Evolutionary conservation across 176 grass and related monocot genomes (phyloP).

Genomic region (Thinopyrum elongatum): DNA sequence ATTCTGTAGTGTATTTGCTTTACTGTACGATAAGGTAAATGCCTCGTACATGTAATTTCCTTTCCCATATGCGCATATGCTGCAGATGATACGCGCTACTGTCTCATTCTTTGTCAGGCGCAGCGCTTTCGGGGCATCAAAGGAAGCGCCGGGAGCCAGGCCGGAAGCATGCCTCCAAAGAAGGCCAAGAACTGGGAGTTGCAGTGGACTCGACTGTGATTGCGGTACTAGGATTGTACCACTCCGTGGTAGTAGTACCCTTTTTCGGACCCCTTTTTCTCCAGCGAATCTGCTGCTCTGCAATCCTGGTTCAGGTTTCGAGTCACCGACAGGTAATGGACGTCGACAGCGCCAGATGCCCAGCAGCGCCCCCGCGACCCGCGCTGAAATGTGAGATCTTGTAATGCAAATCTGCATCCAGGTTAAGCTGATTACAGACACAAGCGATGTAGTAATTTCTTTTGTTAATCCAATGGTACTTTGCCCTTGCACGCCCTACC

Average conservation of each 20-base stretch:
- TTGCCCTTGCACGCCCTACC: not conserved
- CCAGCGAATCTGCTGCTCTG: constrained; percentile 1
- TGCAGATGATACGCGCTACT: not conserved
- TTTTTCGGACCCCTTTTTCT: no score
- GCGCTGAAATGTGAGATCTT: constrained; percentile 13
- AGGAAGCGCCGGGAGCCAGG: constrained; percentile 38
- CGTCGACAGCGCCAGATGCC: not conserved
- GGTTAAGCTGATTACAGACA: not conserved
- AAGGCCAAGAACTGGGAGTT: constrained; percentile 64
- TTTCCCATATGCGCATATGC: constrained; percentile 6
- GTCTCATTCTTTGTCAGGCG: constrained; percentile 41
- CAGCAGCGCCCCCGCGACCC: not conserved
- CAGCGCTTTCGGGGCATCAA: constrained; percentile 81
- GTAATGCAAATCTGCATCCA: not conserved
- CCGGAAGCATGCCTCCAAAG: constrained; percentile 65
- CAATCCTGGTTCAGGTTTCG: constrained; percentile 17
- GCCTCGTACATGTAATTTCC: not conserved
- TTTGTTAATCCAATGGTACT: constrained; percentile 15
- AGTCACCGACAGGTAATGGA: constrained; percentile 5
- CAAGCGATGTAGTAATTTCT: not conserved
- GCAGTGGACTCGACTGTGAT: constrained; percentile 23
- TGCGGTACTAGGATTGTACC: constrained; percentile 1
- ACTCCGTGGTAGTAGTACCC: constrained; percentile 1
- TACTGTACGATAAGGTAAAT: not conserved
- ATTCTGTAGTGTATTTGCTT: constrained; percentile 20